Evolutionary conservation across 2,329 filamentous ascomycete genomes (phyloP).

Genomic region (Periconia digitata): DNA sequence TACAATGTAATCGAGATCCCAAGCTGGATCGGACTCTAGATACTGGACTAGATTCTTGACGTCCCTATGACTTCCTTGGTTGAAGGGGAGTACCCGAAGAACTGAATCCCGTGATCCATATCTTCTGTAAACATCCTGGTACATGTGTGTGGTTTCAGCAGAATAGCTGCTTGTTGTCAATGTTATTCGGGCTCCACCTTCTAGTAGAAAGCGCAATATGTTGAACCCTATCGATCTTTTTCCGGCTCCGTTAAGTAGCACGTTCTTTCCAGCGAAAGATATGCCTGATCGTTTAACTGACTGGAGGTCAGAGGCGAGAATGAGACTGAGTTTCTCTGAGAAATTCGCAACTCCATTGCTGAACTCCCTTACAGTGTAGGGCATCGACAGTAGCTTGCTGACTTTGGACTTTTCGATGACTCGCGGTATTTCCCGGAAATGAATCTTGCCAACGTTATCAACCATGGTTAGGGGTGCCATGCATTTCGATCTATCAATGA

Average conservation of each 20-base stretch:
- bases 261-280: slow-evolving; percentile 92
- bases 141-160: slow-evolving; percentile 96
- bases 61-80: slow-evolving; percentile 97
- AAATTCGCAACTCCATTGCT: slow-evolving; percentile 95
- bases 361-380: slow-evolving; percentile 93
- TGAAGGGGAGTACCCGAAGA: slow-evolving; percentile 97
- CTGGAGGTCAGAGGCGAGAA: slow-evolving; percentile 91
- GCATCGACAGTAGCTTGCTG: slow-evolving; percentile 94
- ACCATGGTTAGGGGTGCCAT: too few relatives aligned
- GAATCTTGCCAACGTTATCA: slow-evolving; percentile 96
- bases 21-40: slow-evolving; percentile 98
- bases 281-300: slow-evolving; percentile 84
- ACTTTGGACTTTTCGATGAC: slow-evolving; percentile 63
- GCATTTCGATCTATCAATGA: too few relatives aligned
- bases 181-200: slow-evolving; percentile 92
- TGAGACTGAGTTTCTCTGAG: slow-evolving; percentile 93
- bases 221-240: slow-evolving; percentile 97
- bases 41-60: slow-evolving; percentile 92
- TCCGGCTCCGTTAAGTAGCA: slow-evolving; percentile 96
- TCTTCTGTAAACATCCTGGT: slow-evolving; percentile 96
- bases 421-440: slow-evolving; percentile 90
- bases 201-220: slow-evolving; percentile 92
- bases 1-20: slow-evolving; percentile 95
- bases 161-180: slow-evolving; percentile 98
- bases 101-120: slow-evolving; percentile 93